Evolutionary conservation across 441 rosid genomes (phyloP).

Genomic region (Melastoma candidum): DNA sequence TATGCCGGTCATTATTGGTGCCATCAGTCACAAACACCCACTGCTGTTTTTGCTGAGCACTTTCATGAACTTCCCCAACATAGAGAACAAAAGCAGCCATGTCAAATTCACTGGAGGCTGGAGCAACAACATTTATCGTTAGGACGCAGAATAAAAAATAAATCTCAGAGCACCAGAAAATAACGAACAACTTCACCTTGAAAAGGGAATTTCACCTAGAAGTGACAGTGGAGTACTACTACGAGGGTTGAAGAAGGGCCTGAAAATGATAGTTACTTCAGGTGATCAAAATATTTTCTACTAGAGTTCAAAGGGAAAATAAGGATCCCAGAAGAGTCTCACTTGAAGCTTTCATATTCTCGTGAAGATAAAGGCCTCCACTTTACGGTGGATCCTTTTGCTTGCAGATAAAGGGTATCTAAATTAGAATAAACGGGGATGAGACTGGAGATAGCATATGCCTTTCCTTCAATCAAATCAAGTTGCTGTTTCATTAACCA

Average conservation of each 20-base stretch:
- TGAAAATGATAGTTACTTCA: conserved; percentile 20
- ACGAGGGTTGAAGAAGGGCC: conserved; percentile 84
- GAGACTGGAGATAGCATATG: conserved; percentile 57
- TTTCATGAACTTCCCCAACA: conserved; percentile 62
- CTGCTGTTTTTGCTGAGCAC: conserved; percentile 59
- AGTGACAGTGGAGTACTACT: conserved; percentile 39
- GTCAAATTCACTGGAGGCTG: conserved; percentile 52
- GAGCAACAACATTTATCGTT: conserved; percentile 5
- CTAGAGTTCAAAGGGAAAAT: conserved; percentile 5
- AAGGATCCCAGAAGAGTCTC: conserved; percentile 22
- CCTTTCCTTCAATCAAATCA: conserved; percentile 86
- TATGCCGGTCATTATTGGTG: conserved; percentile 29
- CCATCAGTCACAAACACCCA: conserved; percentile 90
- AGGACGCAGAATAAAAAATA: neutral
- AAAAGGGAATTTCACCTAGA: conserved; percentile 73
- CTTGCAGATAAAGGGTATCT: conserved; percentile 72
- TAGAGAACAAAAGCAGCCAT: conserved; percentile 59
- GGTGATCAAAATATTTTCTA: conserved; percentile 15
- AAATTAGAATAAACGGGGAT: conserved; percentile 51
- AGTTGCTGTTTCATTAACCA: conserved; percentile 34
- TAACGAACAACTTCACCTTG: conserved; percentile 33
- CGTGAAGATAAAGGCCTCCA: conserved; percentile 52
- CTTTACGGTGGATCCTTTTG: conserved; percentile 56
- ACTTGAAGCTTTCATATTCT: conserved; percentile 45
- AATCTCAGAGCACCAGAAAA: neutral